Base-by-base conservation (phyloP, 176 grass and related monocot species). In the Oryza meyeriana region DNA sequence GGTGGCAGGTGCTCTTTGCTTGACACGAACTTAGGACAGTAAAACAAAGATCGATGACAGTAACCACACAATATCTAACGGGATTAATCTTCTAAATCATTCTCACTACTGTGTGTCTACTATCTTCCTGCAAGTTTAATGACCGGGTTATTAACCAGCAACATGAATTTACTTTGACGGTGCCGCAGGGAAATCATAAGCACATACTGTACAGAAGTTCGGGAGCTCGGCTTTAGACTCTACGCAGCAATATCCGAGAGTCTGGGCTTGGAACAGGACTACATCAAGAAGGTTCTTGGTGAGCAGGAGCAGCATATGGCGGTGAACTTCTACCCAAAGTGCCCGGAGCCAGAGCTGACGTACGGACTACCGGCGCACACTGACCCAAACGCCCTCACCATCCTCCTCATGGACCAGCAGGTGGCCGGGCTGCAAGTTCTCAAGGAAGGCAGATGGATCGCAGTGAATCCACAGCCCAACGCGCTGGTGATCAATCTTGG, bases 281-380 rank as follows among this genome's bases (percentile, higher is more conserved):
- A 90, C 75, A 72, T 93, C 9, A 75, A 80, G 77, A 82, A 75
- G 57, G 72, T 77, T 28, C 85, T 94, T 1, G 95, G 88, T 6
- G 86, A 95, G 75, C 90, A 94, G 76, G 95, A 98, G 69, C 95
- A 98, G 71, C 92, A 95, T 58, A 94, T 95, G 86, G 90, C 91
- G 10, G 84, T 98, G 22, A 97, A 97, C 75, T 97, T 87, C 81
- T 97, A 97, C 84, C 92, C 95, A 0, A 76, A 85, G 87, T 97
- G 95, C 86, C 92, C 95, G 31, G 84, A 88, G 70, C 95, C 95
- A 2, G 92, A 94, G 72, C 90, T 97, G 24, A 97, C 95, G 0
- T 94, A 81, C 13, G 95, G 95, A 1, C 84, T 97, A 10, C 92
- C 90, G 27, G 87, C 90, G 1, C 92, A 98, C 86, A 98, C 95